Evolutionary conservation across 495 filamentous ascomycete species (phyloP), one percentile per base, ranked within the genome.

Genomic region (Lepraria neglecta): DNA sequence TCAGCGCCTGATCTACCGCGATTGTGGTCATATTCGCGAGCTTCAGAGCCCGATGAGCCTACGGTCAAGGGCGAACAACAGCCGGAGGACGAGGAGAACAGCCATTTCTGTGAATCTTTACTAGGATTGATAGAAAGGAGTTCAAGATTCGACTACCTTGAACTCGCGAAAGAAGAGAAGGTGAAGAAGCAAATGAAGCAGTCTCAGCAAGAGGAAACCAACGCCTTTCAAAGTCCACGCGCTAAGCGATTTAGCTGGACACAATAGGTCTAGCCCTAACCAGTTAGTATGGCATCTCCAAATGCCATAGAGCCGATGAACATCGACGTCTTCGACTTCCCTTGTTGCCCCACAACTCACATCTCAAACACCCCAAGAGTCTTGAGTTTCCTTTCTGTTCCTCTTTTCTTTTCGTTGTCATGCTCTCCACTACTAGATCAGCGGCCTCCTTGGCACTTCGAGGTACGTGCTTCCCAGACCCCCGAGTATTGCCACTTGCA

Each of bases 391-490:
- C 14, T 46, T 19, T 17, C 24, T 40, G 27, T 58, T 57, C 52
- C 27, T 51, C 46, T 17, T 56, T 68, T 65, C 51, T 65, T 30
- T 21, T 27, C 10, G 35, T 57, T 24, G 79, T 66, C 68, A 89
- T 90, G 86, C 73, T 87, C 59, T 79, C 82, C 60, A 80, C 82
- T 28, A 79, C 82, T 65, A 76, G 87, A 78, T 82, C 81, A 71
- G 77, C 80, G 63, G 83, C 84, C 72, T 77, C 82, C 65, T 73
- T 87, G 80, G 85, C 85, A 63, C 75, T 89, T 71, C 82, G 87
- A 83, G 84, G 87, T 90, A 76, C 68, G 81, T 74, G 24, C 38
- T 59, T 15, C 79, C 57, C 82, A 80, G 69, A 82, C 82, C 60
- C 24, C 40, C 33, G 35, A 42, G 42, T 17, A 15, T 60, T 56